These are phyloP conservation scores for Aulographum hederae DNA, from an alignment of 2,329 filamentous ascomycete genomes.

Conservation along the genomic window DNA sequence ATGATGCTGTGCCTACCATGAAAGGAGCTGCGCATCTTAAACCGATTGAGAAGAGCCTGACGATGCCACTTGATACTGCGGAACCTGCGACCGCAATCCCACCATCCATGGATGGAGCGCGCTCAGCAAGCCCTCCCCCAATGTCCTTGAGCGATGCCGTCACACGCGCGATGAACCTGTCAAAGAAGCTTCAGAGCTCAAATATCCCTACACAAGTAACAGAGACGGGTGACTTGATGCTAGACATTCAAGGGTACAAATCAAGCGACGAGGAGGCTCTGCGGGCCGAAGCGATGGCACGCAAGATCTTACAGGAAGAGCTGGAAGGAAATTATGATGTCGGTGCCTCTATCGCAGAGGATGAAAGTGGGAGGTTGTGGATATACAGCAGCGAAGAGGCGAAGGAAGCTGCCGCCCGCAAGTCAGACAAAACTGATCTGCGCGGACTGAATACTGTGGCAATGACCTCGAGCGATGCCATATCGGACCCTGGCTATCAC, in stretches of 20 bases:
- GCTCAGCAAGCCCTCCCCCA: conserved; percentile 63
- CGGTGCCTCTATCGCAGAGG: conserved; percentile 82
- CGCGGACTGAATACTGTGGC: conserved; percentile 31
- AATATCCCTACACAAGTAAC: conserved; percentile 92
- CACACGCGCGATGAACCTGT: conserved; percentile 65
- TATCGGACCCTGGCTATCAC: conserved; percentile 87
- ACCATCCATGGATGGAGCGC: too few relatives aligned
- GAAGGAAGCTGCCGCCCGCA: conserved; percentile 66
- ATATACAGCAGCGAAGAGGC: conserved; percentile 97
- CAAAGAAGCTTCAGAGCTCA: conserved; percentile 68
- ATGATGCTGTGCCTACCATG: conserved; percentile 30
- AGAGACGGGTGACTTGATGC: conserved; percentile 82
- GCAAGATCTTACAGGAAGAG: conserved; percentile 77
- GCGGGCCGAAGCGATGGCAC: conserved; percentile 78
- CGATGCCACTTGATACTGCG: too few relatives aligned
- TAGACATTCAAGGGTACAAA: conserved; percentile 97
- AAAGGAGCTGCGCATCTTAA: conserved; percentile 12
- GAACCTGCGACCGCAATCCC: too few relatives aligned
- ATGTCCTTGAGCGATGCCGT: conserved; percentile 57
- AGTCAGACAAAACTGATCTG: conserved; percentile 25
- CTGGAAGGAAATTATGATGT: conserved; percentile 92
- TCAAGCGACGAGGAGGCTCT: conserved; percentile 83
- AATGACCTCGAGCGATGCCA: conserved; percentile 53
- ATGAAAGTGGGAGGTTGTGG: conserved; percentile 95
- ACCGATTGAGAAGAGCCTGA: too few relatives aligned